Evolutionary conservation across 2,329 filamentous ascomycete species (phyloP).

Genomic region (Penicillium thymicola): DNA sequence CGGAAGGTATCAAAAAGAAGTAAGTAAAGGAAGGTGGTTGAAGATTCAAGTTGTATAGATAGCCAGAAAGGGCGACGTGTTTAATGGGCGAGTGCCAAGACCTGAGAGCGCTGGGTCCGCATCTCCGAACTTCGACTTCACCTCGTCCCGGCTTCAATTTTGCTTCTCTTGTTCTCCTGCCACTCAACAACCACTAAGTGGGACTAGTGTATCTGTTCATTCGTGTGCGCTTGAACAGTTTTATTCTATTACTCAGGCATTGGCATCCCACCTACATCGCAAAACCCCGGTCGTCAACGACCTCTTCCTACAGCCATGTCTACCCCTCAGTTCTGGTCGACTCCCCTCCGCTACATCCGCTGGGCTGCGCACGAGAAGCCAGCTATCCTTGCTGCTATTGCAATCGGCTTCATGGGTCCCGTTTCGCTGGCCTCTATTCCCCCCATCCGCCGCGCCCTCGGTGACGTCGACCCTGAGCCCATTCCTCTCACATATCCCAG

Average conservation of each 20-base stretch:
- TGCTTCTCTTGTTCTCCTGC: constrained; percentile 11
- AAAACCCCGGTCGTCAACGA: constrained; percentile 20
- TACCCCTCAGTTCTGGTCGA: constrained; percentile 76
- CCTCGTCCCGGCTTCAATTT: constrained; percentile 28
- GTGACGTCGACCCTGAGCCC: constrained; percentile 67
- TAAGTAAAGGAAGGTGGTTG: constrained; percentile 16
- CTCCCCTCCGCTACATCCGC: constrained; percentile 77
- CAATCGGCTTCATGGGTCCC: constrained; percentile 72
- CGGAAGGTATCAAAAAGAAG: constrained; percentile 15
- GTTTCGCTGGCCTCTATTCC: constrained; percentile 67
- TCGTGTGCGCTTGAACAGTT: constrained; percentile 2
- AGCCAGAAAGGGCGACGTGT: constrained; percentile 43
- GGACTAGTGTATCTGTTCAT: constrained; percentile 3
- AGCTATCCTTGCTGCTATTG: constrained; percentile 82
- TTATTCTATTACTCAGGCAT: background rate
- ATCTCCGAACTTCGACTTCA: constrained; percentile 32
- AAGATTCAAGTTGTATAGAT: constrained; percentile 23
- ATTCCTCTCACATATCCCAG: constrained; percentile 91
- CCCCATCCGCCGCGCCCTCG: constrained; percentile 67
- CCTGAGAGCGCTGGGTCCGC: constrained; percentile 23
- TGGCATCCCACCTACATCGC: background rate
- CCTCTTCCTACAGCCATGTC: constrained; percentile 39
- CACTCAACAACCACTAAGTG: constrained; percentile 11
- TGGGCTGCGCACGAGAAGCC: constrained; percentile 88
- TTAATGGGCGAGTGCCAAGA: constrained; percentile 43